phyloP scores from a whole-genome alignment of 371 early-diverging fungal species.

The Rhizopus arrhizus region DNA sequence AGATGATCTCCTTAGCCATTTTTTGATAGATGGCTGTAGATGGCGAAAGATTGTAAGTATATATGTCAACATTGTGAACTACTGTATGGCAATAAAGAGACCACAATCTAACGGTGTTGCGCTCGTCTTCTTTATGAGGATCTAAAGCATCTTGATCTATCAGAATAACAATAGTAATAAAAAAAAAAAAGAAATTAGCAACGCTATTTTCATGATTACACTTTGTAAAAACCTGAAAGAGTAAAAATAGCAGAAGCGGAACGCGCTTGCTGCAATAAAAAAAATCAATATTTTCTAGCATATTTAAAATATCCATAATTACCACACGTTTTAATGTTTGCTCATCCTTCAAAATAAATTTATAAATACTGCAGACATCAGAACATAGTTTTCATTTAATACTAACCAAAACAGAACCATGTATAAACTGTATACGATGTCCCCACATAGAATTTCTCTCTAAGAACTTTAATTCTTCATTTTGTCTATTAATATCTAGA shows the following conservation, averaged over 20 bases:
- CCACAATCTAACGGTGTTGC: constrained; percentile 67
- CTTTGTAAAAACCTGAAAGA: constrained; percentile 37
- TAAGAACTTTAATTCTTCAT: constrained; percentile 53
- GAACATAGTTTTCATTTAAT: too few relatives aligned
- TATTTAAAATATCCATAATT: too few relatives aligned
- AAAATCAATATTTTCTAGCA: background rate
- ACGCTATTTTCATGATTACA: background rate
- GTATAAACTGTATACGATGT: constrained; percentile 43
- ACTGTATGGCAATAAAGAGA: constrained; percentile 60
- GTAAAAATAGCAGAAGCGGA: constrained; percentile 55
- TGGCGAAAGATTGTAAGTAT: constrained; percentile 69
- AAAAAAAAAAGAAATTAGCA: too few relatives aligned
- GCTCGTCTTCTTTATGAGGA: constrained; percentile 57
- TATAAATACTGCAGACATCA: too few relatives aligned
- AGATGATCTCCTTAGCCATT: constrained; percentile 67
- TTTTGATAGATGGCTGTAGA: constrained; percentile 70
- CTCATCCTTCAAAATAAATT: constrained; percentile 25
- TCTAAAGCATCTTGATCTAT: constrained; percentile 49
- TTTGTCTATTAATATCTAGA: constrained; percentile 54
- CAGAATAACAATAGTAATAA: too few relatives aligned
- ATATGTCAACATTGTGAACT: constrained; percentile 59
- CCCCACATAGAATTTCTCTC: constrained; percentile 50
- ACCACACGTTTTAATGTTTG: constrained; percentile 50
- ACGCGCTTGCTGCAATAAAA: constrained; percentile 35
- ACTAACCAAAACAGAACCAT: constrained; percentile 52